These are phyloP conservation scores for Boletus calvinii DNA, from an alignment of 1,284 basidiomycete genomes.

Conservation along the genomic window DNA sequence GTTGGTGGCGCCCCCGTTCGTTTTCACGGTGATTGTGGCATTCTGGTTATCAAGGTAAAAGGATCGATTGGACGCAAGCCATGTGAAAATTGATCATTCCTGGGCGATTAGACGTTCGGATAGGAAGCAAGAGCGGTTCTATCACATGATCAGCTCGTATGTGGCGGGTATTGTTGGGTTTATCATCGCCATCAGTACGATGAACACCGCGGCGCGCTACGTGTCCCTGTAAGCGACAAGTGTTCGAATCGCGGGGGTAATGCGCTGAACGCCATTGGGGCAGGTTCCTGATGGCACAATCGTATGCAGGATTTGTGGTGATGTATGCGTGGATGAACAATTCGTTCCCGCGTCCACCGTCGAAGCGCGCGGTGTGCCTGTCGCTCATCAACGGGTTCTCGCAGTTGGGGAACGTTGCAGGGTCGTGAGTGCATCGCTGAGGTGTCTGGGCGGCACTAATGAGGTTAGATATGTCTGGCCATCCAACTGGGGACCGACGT, in stretches of 20 bases:
- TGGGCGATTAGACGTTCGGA: slow-evolving; percentile 28
- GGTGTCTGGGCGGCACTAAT: not conserved
- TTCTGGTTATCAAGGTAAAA: slow-evolving; percentile 51
- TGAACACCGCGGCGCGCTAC: slow-evolving; percentile 67
- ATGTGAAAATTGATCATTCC: slow-evolving; percentile 15
- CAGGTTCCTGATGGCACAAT: slow-evolving; percentile 72
- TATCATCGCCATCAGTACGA: slow-evolving; percentile 69
- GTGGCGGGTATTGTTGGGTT: slow-evolving; percentile 64
- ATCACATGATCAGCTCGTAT: slow-evolving; percentile 58
- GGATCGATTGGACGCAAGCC: not conserved
- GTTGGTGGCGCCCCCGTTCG: slow-evolving; percentile 78
- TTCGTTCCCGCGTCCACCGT: slow-evolving; percentile 63
- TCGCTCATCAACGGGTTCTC: slow-evolving; percentile 71
- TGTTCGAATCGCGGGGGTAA: slow-evolving; percentile 3
- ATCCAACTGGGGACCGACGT: slow-evolving; percentile 30
- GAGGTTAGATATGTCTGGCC: slow-evolving; percentile 21
- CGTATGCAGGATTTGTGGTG: slow-evolving; percentile 65
- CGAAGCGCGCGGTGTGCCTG: slow-evolving; percentile 69
- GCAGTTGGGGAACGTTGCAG: slow-evolving; percentile 66
- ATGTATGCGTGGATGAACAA: slow-evolving; percentile 68
- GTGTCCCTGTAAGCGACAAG: slow-evolving; percentile 53
- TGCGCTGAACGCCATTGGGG: slow-evolving; percentile 3
- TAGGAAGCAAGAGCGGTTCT: slow-evolving; percentile 57
- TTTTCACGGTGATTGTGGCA: slow-evolving; percentile 61
- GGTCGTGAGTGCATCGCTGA: slow-evolving; percentile 51